Base-by-base conservation (phyloP, 345 rosid species). In the Boechera stricta region DNA sequence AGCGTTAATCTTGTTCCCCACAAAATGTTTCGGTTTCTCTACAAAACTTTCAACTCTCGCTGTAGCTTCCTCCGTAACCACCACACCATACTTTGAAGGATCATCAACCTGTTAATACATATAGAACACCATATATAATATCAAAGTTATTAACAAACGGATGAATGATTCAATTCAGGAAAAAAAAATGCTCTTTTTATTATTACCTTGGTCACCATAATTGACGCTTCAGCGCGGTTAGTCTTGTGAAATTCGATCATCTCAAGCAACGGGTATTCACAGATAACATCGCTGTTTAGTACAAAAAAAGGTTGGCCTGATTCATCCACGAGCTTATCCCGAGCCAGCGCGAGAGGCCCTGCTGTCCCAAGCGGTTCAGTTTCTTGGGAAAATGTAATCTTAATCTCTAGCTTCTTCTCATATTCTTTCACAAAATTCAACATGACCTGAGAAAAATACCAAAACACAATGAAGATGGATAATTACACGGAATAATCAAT, bases 341-440 rank as follows among this genome's bases (percentile, higher is more conserved):
- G 89, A 24, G 98, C 98, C 78, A 93, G 36, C 2, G 98, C 97
- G 64, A 93, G 87, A 77, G 97, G 98, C 71, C 98, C 97, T 72
- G 98, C 98, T 63, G 98, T 93, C 59, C 98, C 96, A 1, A 91
- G 86, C 0, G 97, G 97, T 83, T 91, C 97, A 9, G 97, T 93
- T 87, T 93, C 98, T 65, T 90, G 98, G 32, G 98, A 93, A 79
- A 92, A 93, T 1, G 88, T 88, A 79, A 93, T 93, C 80, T 74
- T 93, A 45, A 93, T 91, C 31, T 88, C 94, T 10, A 93, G 86
- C 80, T 93, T 91, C 41, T 87, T 71, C 86, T 93, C 98, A 69
- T 85, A 93, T n/a, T 88, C 90, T 74, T 91, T 88, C 84, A 93
- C 61, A 80, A 93, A 93, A 70, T 85, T 85, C 82, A 93, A 64